Conservation (phyloP, 352 stramenopile genomes). For the Phytophthora fragariaefolia region DNA sequence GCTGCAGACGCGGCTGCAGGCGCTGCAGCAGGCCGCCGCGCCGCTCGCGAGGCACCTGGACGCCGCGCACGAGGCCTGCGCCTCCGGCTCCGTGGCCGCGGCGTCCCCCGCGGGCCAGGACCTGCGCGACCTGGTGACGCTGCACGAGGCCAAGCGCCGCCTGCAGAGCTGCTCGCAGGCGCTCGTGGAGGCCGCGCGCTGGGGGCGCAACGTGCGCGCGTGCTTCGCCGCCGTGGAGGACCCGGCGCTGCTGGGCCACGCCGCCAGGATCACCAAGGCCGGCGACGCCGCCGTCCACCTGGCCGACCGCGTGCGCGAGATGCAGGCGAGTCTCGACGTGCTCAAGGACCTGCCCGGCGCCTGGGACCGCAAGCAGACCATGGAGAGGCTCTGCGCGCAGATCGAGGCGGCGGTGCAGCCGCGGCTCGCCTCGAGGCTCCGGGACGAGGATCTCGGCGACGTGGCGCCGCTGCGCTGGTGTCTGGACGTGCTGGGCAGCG, state of each 20-base stretch:
- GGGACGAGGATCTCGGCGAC: conserved; percentile 49
- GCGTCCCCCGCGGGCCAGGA: conserved; percentile 26
- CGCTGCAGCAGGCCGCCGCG: conserved; percentile 47
- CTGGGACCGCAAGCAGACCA: conserved; percentile 56
- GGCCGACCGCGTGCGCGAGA: conserved; percentile 60
- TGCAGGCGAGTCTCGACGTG: conserved; percentile 68
- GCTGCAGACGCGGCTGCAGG: conserved; percentile 62
- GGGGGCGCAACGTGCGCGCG: conserved; percentile 67
- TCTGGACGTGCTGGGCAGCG: conserved; percentile 58
- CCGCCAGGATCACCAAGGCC: conserved; percentile 3
- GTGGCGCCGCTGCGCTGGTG: conserved; percentile 53
- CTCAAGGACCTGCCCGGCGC: conserved; percentile 68
- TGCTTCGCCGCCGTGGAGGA: conserved; percentile 61
- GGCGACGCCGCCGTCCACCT: conserved; percentile 34
- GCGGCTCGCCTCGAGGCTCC: conserved; percentile 47
- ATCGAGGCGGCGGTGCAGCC: conserved; percentile 62
- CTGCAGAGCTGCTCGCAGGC: conserved; percentile 69
- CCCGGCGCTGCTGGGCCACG: conserved; percentile 25
- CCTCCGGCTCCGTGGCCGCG: conserved; percentile 6
- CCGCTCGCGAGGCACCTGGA: conserved; percentile 58
- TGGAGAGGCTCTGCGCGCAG: conserved; percentile 60
- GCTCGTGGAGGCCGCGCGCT: conserved; percentile 72
- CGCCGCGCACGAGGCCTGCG: conserved; percentile 40
- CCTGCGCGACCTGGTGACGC: conserved; percentile 61
- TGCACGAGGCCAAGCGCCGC: conserved; percentile 74